These are phyloP conservation scores for Fusarium brevicatenulatum DNA, from an alignment of 2,329 filamentous ascomycete genomes.

Conservation along the genomic window DNA sequence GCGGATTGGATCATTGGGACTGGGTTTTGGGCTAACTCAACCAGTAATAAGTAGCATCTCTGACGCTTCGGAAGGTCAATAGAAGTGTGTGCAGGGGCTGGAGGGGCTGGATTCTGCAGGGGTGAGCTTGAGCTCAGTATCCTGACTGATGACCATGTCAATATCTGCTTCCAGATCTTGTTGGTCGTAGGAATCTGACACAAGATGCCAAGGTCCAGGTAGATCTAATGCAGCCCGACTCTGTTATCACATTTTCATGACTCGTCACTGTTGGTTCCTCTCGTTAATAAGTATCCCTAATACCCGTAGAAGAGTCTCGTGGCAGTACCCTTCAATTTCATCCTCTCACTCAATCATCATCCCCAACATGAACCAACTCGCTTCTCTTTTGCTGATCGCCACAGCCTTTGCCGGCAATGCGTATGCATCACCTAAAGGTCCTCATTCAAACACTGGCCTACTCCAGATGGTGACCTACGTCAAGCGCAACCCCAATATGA, in stretches of 20 bases:
- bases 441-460: conserved; percentile 50
- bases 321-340: too few relatives aligned
- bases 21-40: background rate
- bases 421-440: background rate
- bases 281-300: background rate
- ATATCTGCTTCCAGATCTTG: background rate
- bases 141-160: accelerated
- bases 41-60: accelerated
- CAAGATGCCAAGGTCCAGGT: background rate
- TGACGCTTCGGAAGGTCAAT: background rate
- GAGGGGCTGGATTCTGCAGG: accelerated
- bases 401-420: background rate
- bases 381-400: background rate
- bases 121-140: accelerated
- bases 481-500: conserved; percentile 42
- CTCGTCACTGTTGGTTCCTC: accelerated
- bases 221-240: background rate
- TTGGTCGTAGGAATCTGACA: background rate
- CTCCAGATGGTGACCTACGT: conserved; percentile 46
- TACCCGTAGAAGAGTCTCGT: too few relatives aligned
- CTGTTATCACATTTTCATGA: background rate
- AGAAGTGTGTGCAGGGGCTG: background rate
- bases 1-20: too few relatives aligned
- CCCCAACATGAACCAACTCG: background rate
- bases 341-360: too few relatives aligned